Conservation (phyloP, 306 rosid genomes). For the Malus orientalis region DNA sequence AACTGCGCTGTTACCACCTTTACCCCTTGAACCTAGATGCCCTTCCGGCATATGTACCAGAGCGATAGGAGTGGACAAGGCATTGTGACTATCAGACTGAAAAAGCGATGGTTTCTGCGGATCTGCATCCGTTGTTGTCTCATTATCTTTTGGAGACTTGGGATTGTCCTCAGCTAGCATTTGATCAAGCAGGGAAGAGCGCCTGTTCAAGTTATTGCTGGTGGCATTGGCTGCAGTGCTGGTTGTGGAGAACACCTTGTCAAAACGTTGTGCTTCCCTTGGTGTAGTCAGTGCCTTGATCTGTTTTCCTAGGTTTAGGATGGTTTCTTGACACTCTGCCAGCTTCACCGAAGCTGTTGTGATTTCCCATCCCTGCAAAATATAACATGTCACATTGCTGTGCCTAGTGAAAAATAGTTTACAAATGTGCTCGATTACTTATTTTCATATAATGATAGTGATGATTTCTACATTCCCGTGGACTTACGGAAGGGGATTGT, state of each 20-base stretch:
- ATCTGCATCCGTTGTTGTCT: slow-evolving; percentile 16
- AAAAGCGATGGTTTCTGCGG: slow-evolving; percentile 15
- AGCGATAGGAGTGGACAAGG: slow-evolving; percentile 13
- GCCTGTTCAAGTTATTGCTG: slow-evolving; percentile 34
- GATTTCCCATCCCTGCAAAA: slow-evolving; percentile 72
- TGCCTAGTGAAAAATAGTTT: background rate
- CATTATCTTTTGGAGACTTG: slow-evolving; percentile 19
- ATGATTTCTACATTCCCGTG: background rate
- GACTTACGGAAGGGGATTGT: slow-evolving; percentile 57
- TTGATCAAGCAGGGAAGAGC: slow-evolving; percentile 46
- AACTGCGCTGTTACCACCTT: slow-evolving; percentile 15
- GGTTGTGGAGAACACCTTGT: slow-evolving; percentile 33
- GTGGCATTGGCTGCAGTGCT: slow-evolving; percentile 19
- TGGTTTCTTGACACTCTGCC: slow-evolving; percentile 83
- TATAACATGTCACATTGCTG: background rate
- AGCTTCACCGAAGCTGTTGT: slow-evolving; percentile 73
- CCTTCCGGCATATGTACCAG: slow-evolving; percentile 14
- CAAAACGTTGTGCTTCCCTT: slow-evolving; percentile 37
- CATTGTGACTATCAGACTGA: slow-evolving; percentile 22
- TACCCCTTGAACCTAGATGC: slow-evolving; percentile 18
- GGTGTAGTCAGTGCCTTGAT: slow-evolving; percentile 71
- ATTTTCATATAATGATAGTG: too few species aligned
- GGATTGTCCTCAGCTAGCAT: slow-evolving; percentile 60
- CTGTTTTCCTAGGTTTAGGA: slow-evolving; percentile 61
- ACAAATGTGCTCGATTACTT: background rate